These are phyloP conservation scores for Eutrema japonicum DNA, from an alignment of 345 rosid species.

Conservation along the genomic window DNA sequence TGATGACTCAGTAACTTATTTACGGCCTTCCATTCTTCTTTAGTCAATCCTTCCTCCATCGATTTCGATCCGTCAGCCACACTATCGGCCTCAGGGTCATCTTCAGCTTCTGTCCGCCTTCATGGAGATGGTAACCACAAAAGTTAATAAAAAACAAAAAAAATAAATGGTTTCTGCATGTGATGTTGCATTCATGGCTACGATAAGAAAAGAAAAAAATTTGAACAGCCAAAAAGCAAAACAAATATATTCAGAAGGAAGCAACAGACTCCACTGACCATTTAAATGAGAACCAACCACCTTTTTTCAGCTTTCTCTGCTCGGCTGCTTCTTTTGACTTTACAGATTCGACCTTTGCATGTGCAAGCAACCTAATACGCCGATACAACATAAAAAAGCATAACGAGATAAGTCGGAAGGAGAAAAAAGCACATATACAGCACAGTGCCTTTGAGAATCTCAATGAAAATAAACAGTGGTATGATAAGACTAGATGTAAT, in stretches of 20 bases:
- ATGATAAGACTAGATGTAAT: conserved; percentile 4
- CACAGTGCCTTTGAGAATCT: conserved; percentile 28
- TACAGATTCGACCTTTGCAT: conserved; percentile 96
- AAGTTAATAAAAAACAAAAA: conserved; percentile 6
- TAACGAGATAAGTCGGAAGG: conserved; percentile 13
- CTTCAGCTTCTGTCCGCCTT: conserved; percentile 71
- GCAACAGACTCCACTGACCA: conserved; percentile 60
- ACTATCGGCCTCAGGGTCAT: conserved; percentile 51
- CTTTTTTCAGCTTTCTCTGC: conserved; percentile 71
- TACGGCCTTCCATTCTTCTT: conserved; percentile 96
- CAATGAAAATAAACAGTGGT: conserved; percentile 18
- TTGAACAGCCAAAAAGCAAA: conserved; percentile 23
- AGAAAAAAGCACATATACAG: conserved; percentile 16
- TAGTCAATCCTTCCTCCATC: conserved; percentile 73
- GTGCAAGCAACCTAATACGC: conserved; percentile 86
- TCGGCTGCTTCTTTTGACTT: conserved; percentile 94
- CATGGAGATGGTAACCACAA: conserved; percentile 35
- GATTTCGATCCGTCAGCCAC: conserved; percentile 53
- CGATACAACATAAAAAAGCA: conserved; percentile 31
- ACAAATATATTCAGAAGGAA: conserved; percentile 17
- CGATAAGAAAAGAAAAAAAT: conserved; percentile 8
- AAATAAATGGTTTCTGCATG: conserved; percentile 3
- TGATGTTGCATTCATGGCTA: conserved; percentile 16
- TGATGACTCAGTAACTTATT: conserved; percentile 89
- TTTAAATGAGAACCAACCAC: conserved; percentile 85